Conservation (phyloP, 73 alveolate genomes). For the Symbiodinium pilosum region DNA sequence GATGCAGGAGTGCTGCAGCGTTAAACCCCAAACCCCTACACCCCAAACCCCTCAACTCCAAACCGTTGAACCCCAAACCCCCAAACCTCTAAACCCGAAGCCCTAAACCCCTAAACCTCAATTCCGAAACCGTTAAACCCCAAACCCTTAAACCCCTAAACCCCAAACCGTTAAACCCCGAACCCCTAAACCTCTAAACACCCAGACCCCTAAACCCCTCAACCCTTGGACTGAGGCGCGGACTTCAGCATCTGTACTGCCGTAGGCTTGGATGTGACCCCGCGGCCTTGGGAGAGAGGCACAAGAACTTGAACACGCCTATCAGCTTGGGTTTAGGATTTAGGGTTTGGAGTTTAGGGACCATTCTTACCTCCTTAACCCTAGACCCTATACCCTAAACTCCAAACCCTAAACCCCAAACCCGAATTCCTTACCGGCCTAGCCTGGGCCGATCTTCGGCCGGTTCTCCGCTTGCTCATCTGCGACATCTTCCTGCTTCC, state of each 20-base stretch:
- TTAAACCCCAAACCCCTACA: too few relatives aligned
- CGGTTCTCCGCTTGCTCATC: background rate
- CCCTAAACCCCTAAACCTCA: too few relatives aligned
- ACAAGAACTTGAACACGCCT: too few relatives aligned
- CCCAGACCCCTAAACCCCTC: background rate
- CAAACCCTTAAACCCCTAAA: too few relatives aligned
- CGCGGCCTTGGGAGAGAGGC: background rate
- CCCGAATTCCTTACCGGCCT: background rate
- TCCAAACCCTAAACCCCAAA: background rate
- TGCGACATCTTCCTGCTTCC: background rate
- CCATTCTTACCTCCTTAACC: background rate
- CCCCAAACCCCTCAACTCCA: too few relatives aligned
- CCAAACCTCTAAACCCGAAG: too few relatives aligned
- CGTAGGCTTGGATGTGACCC: background rate
- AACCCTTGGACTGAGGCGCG: background rate
- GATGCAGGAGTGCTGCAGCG: too few relatives aligned
- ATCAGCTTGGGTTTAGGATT: background rate
- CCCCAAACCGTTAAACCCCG: too few relatives aligned
- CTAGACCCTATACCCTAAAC: background rate
- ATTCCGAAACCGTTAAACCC: too few relatives aligned
- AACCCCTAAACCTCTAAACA: too few relatives aligned
- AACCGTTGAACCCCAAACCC: too few relatives aligned
- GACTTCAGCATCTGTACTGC: conserved; percentile 7
- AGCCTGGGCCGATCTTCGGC: conserved; percentile 22
- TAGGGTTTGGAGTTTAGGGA: background rate